These are phyloP conservation scores for Neurospora tetraspora DNA, from an alignment of 495 filamentous ascomycete species.

Conservation along the genomic window DNA sequence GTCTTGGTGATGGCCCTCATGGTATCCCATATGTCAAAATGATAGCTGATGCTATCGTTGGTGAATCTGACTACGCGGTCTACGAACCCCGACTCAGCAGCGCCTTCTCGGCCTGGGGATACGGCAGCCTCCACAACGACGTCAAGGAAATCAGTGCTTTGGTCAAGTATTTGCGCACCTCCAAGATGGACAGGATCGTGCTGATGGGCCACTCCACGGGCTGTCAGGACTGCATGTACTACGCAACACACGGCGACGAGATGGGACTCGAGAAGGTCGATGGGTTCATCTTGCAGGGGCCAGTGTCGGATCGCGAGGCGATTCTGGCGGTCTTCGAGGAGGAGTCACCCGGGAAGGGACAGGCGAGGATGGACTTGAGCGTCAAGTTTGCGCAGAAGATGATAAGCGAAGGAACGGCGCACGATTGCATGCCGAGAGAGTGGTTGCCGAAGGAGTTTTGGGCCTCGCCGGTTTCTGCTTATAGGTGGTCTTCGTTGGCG, in stretches of 20 bases:
- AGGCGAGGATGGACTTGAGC: constrained; percentile 32
- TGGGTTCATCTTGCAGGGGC: constrained; percentile 75
- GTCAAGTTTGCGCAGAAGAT: constrained; percentile 44
- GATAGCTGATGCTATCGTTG: constrained; percentile 44
- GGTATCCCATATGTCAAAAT: constrained; percentile 57
- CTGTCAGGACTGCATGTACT: constrained; percentile 75
- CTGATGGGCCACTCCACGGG: constrained; percentile 82
- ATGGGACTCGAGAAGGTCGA: constrained; percentile 44
- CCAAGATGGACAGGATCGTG: constrained; percentile 51
- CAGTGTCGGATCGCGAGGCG: constrained; percentile 68
- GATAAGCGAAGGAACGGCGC: constrained; percentile 40
- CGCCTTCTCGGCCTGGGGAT: constrained; percentile 67
- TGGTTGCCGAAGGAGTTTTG: constrained; percentile 39
- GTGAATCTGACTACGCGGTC: constrained; percentile 20
- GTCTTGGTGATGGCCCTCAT: constrained; percentile 70
- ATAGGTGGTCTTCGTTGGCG: constrained; percentile 57
- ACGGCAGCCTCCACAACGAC: constrained; percentile 55
- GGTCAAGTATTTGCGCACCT: constrained; percentile 53
- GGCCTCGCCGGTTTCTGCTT: constrained; percentile 50
- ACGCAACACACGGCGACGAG: constrained; percentile 18
- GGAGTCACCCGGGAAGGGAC: constrained; percentile 2
- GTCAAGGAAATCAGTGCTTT: constrained; percentile 60
- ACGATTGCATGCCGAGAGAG: constrained; percentile 48
- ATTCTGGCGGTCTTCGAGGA: constrained; percentile 33
- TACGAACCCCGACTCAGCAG: constrained; percentile 34